These are phyloP conservation scores for Polygonum aviculare DNA, from an alignment of 148 eudicot genomes.

Conservation along the genomic window DNA sequence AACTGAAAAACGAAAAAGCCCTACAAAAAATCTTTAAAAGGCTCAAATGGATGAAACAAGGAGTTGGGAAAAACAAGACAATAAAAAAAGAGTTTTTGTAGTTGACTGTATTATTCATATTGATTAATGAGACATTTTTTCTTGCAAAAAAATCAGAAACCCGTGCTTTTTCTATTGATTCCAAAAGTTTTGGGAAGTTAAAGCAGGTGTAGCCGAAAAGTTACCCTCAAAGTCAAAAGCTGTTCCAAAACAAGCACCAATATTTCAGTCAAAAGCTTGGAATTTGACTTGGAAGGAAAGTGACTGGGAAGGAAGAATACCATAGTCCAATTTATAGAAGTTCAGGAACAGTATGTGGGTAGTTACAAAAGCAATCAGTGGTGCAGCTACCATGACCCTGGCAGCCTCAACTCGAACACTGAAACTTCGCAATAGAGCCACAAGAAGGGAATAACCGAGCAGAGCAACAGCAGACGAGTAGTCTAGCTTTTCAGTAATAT, in stretches of 20 bases:
- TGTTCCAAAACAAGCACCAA: not conserved
- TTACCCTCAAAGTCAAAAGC: not conserved
- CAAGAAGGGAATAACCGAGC: conserved; percentile 69
- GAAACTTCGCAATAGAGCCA: conserved; percentile 71
- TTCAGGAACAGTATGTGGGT: conserved; percentile 79
- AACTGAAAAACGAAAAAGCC: no score
- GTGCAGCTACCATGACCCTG: conserved; percentile 79
- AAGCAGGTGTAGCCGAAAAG: not conserved
- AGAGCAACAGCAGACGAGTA: conserved; percentile 79
- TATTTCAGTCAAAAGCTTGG: not conserved
- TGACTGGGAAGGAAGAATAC: conserved; percentile 26
- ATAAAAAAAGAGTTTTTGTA: not conserved
- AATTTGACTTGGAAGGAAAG: not conserved
- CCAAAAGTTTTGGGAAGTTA: not conserved
- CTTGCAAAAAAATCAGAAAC: not conserved
- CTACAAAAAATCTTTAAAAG: no score
- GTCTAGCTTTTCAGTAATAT: conserved; percentile 73
- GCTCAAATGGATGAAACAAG: not conserved
- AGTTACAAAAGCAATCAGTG: conserved; percentile 49
- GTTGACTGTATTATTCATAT: not conserved
- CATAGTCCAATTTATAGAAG: conserved; percentile 65
- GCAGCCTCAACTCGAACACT: conserved; percentile 52
- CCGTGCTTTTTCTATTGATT: not conserved
- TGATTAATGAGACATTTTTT: not conserved
- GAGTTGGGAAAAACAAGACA: not conserved